phyloP scores from a whole-genome alignment of 73 alveolate genomes.

The Symbiodinium pilosum region DNA sequence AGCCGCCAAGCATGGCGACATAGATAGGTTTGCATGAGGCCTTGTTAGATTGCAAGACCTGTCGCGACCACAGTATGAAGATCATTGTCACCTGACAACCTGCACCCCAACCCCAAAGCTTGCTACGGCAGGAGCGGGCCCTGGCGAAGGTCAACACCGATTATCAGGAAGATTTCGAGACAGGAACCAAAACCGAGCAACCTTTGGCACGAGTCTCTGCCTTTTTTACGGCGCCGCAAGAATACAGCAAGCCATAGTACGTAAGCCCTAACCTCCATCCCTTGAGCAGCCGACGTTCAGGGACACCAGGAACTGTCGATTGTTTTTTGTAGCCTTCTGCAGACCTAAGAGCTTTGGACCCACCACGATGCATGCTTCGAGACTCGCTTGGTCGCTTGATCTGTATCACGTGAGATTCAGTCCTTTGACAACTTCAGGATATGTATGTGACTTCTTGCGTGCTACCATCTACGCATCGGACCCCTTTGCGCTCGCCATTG shows the following conservation, averaged over 20 bases:
- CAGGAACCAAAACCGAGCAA: background rate
- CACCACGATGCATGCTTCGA: background rate
- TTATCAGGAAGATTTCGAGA: background rate
- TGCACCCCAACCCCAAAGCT: background rate
- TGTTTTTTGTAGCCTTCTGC: background rate
- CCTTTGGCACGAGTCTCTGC: background rate
- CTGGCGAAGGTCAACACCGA: background rate
- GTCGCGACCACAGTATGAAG: too few species aligned
- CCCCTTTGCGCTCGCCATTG: background rate
- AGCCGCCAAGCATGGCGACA: too few species aligned
- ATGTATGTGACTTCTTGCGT: background rate
- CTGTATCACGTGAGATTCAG: too few species aligned
- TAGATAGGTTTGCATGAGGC: too few species aligned
- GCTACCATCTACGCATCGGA: constrained; percentile 1
- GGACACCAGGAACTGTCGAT: too few species aligned
- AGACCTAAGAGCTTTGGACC: background rate
- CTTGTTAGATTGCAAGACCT: too few species aligned
- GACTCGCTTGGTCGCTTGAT: background rate
- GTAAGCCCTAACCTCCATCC: too few species aligned
- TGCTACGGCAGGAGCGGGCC: background rate
- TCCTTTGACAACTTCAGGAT: background rate
- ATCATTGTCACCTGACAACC: background rate
- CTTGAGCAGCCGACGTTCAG: too few species aligned
- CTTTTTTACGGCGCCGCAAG: background rate
- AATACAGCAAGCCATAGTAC: too few species aligned